These are phyloP conservation scores for Xerocomus brunneocitrinus DNA, from an alignment of 768 basidiomycete species.

Conservation along the genomic window DNA sequence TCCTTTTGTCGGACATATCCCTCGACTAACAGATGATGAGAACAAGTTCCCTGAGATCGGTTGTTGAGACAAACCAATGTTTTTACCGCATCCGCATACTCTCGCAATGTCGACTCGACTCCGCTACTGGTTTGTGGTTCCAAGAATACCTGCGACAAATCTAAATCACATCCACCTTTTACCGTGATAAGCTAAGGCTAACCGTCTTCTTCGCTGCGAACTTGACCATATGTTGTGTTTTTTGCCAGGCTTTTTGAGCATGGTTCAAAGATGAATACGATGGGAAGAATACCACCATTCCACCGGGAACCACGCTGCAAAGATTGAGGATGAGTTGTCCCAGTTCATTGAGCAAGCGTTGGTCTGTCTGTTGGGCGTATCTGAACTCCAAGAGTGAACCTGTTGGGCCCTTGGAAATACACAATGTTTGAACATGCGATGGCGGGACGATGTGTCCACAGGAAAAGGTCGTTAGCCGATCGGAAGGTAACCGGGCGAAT, in stretches of 20 bases:
- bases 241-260: slow-evolving; percentile 63
- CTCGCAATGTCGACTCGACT: slow-evolving; percentile 71
- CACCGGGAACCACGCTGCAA: slow-evolving; percentile 70
- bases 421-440: slow-evolving; percentile 70
- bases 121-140: slow-evolving; percentile 72
- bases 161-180: not conserved
- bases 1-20: slow-evolving; percentile 27
- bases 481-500: slow-evolving; percentile 58
- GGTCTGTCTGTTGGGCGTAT: slow-evolving; percentile 66
- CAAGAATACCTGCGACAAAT: slow-evolving; percentile 66
- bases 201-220: slow-evolving; percentile 74
- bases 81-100: slow-evolving; percentile 56
- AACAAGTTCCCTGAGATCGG: not conserved
- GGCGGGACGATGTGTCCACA: slow-evolving; percentile 91
- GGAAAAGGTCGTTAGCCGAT: slow-evolving; percentile 73
- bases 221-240: slow-evolving; percentile 56
- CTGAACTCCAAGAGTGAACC: slow-evolving; percentile 79
- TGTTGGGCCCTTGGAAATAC: slow-evolving; percentile 69
- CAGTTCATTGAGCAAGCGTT: slow-evolving; percentile 67
- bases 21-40: slow-evolving; percentile 18
- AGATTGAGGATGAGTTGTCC: slow-evolving; percentile 84
- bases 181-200: slow-evolving; percentile 5
- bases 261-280: slow-evolving; percentile 79
- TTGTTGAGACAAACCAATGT: slow-evolving; percentile 14
- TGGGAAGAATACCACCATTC: slow-evolving; percentile 92